Evolutionary conservation across 2,329 filamentous ascomycete species (phyloP).

Genomic region (Sarocladium oryzae): DNA sequence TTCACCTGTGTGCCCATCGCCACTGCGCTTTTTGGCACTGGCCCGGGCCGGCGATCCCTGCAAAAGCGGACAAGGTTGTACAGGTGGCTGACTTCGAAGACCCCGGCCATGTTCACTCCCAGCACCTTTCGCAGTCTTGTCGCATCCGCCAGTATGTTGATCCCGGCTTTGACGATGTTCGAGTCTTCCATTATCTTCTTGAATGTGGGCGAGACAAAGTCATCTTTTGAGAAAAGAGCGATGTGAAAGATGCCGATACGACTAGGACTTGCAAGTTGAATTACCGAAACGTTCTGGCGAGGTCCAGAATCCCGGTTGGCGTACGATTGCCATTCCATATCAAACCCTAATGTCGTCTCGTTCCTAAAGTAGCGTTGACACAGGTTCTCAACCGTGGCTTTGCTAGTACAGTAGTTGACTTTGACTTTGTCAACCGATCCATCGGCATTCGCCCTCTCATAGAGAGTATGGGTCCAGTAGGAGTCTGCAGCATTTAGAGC

Average conservation of each 20-base stretch:
- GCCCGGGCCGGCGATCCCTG: slow-evolving; percentile 37
- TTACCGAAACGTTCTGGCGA: slow-evolving; percentile 68
- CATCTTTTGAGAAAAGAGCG: slow-evolving; percentile 50
- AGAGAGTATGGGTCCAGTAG: slow-evolving; percentile 65
- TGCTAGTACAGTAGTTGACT: slow-evolving; percentile 72
- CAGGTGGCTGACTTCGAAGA: slow-evolving; percentile 78
- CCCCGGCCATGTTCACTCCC: slow-evolving; percentile 54
- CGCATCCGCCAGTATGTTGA: slow-evolving; percentile 65
- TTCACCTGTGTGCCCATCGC: slow-evolving; percentile 63
- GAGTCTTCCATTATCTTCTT: slow-evolving; percentile 66
- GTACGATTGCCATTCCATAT: slow-evolving; percentile 73
- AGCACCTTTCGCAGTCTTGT: slow-evolving; percentile 63
- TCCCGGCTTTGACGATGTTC: slow-evolving; percentile 66
- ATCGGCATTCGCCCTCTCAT: slow-evolving; percentile 43
- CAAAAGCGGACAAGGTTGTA: slow-evolving; percentile 70
- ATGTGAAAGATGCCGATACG: slow-evolving; percentile 79
- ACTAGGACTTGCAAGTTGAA: slow-evolving; percentile 74
- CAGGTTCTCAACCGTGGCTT: slow-evolving; percentile 59
- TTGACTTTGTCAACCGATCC: slow-evolving; percentile 47
- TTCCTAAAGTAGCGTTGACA: slow-evolving; percentile 57
- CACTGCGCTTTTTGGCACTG: slow-evolving; percentile 62
- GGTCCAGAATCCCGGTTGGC: slow-evolving; percentile 40
- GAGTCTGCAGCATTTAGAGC: slow-evolving; percentile 38
- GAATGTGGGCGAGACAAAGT: slow-evolving; percentile 65
- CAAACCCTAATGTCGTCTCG: slow-evolving; percentile 74